These are phyloP conservation scores for Cyberlindnera japonica DNA, from an alignment of 805 yeast genomes.

Conservation along the genomic window DNA sequence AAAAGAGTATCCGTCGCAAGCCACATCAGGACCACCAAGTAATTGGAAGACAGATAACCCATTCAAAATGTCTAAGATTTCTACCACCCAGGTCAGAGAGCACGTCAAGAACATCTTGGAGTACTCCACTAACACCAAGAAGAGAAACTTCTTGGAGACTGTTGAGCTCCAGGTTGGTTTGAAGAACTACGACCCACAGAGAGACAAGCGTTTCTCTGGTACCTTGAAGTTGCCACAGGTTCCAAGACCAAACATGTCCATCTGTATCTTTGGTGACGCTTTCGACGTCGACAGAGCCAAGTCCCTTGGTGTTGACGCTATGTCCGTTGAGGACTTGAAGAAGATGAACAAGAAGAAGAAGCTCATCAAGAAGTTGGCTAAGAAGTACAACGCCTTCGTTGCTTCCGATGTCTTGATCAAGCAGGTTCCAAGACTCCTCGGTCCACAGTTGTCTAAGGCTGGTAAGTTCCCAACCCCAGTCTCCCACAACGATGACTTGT, in stretches of 20 bases:
- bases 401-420: conserved; percentile 99
- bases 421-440: conserved; percentile 99
- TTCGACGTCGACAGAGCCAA: conserved; percentile 99
- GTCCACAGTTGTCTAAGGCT: conserved; percentile 99
- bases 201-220: conserved; percentile 99
- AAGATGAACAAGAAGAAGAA: conserved; percentile 99
- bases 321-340: conserved; percentile 99
- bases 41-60: conserved; percentile 76
- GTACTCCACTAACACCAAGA: conserved; percentile 88
- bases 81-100: conserved; percentile 92
- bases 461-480: conserved; percentile 99
- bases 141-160: conserved; percentile 99
- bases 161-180: conserved; percentile 99
- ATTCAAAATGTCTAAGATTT: conserved; percentile 75
- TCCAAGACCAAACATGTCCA: conserved; percentile 99
- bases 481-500: conserved; percentile 97
- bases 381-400: conserved; percentile 99
- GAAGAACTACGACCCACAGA: conserved; percentile 99
- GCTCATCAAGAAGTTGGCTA: conserved; percentile 98
- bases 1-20: conserved; percentile 38
- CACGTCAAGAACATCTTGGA: conserved; percentile 89
- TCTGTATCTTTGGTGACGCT: conserved; percentile 99
- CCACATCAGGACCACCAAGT: conserved; percentile 49
- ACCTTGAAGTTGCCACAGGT: conserved; percentile 96
- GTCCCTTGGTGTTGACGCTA: conserved; percentile 98